A percentile compares a stretch with the other conserved stretches of the same genome.
phyloP scores from a whole-genome alignment of 1,284 basidiomycete species.

The Tilletia horrida region DNA sequence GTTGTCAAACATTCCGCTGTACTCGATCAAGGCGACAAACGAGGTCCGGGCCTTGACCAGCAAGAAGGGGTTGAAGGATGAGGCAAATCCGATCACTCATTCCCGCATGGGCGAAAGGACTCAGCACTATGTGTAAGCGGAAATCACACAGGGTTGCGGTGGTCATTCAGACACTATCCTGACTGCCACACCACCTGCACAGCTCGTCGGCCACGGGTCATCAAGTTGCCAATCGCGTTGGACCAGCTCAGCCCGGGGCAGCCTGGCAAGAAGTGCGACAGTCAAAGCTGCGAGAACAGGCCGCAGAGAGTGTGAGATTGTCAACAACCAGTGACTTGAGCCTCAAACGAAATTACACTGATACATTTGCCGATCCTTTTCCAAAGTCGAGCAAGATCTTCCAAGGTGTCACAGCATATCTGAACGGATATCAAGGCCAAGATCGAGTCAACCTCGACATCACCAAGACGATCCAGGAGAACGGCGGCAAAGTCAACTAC shows the following conservation, averaged over 20 bases:
- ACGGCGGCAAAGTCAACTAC: conserved; percentile 15
- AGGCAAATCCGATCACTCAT: conserved; percentile 10
- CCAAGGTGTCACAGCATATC: conserved; percentile 6
- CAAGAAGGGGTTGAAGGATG: conserved; percentile 11
- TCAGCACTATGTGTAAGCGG: conserved; percentile 10
- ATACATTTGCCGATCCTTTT: neutral
- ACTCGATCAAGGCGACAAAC: neutral
- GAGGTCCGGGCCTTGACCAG: conserved; percentile 5
- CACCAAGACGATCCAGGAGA: conserved; percentile 13
- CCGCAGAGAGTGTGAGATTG: neutral
- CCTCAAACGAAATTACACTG: neutral
- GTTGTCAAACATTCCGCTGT: neutral
- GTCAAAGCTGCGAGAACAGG: conserved; percentile 15
- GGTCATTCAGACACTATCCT: too few species aligned
- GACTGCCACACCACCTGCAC: too few species aligned
- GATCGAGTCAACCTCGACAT: conserved; percentile 4
- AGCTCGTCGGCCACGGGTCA: conserved; percentile 9
- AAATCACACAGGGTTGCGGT: neutral
- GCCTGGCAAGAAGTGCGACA: conserved; percentile 3
- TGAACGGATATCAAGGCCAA: conserved; percentile 11
- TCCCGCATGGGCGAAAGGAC: conserved; percentile 5
- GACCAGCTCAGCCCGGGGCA: neutral
- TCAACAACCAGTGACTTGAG: neutral
- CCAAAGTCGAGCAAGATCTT: conserved; percentile 12
- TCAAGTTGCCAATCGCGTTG: conserved; percentile 2